Base-by-base conservation (phyloP, 176 grass and related monocot species). In the Musa troglodytarum region DNA sequence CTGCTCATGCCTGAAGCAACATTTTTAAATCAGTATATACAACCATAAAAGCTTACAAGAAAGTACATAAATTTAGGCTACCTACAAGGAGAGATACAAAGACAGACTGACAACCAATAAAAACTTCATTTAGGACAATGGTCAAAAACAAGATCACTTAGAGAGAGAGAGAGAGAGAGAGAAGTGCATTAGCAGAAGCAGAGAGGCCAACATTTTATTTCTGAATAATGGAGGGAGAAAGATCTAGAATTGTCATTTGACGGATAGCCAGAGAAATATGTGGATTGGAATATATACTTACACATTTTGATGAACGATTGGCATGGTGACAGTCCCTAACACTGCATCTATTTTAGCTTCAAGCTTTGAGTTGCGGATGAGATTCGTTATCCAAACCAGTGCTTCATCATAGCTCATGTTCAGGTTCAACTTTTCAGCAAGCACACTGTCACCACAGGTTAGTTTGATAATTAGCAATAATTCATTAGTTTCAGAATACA, bases 261-360 rank as follows among this genome's bases (percentile, higher is more conserved):
- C 65, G 8, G 52, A 23, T 64, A 49, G 67, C 25, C 15, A 20
- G 12, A 49, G 50, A 65, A 19, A 62, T 65, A 28, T 29, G 49
- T 63, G 43, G 10, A 76, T 11, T 2, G 1, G 7, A 20, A 13
- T 10, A 9, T 55, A 29, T 58, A 88, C 93, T 93, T 93, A 97
- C 93, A 98, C 88, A 84, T 98, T 84, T 63, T 89, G 72, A 50
- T 82, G 82, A 75, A 78, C 86, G 75, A 86, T 89, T 0, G 79
- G 71, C 95, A 98, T 93, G 68, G 93, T 85, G 63, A 98, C 86
- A 78, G 95, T 98, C 34, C 90, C 90, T 0, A 86, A 87, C 15
- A 78, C 90, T 23, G 82, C 90, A 87, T 98, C 88, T 15, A 98
- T 98, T 83, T 87, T 93, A 49, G 88, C 95, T 81, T 98, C 90